Evolutionary conservation across 257 asterid genomes (phyloP).

Genomic region (Ajuga chamaepitys): DNA sequence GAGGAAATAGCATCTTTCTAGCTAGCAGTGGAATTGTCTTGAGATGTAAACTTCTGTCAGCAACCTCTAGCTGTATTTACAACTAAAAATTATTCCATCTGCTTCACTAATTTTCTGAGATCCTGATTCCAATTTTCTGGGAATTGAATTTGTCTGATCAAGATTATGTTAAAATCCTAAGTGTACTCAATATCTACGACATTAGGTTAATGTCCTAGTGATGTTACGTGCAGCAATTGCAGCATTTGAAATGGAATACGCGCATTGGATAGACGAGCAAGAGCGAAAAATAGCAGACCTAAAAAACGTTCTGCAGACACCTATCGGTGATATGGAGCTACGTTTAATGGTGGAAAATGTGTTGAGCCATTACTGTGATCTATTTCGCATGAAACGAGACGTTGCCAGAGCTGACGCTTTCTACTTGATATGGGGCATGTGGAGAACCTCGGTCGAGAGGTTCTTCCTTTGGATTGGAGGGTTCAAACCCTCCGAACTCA

Average conservation of each 20-base stretch:
- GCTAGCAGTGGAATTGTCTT: too few species aligned
- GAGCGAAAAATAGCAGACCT: slow-evolving; percentile 54
- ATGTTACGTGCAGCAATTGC: slow-evolving; percentile 40
- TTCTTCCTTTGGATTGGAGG: slow-evolving; percentile 97
- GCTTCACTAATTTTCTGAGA: too few species aligned
- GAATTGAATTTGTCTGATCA: too few species aligned
- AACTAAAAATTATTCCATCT: too few species aligned
- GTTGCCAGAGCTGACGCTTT: slow-evolving; percentile 81
- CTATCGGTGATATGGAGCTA: slow-evolving; percentile 49
- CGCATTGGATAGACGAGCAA: slow-evolving; percentile 72
- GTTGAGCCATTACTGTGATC: slow-evolving; percentile 58
- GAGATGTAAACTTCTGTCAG: too few species aligned
- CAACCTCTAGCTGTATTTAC: too few species aligned
- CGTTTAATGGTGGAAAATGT: slow-evolving; percentile 44
- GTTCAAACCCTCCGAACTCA: slow-evolving; percentile 83
- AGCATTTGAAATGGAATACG: slow-evolving; percentile 74
- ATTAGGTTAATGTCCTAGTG: background rate
- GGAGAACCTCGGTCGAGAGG: slow-evolving; percentile 82
- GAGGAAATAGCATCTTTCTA: too few species aligned
- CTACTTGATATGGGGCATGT: slow-evolving; percentile 73
- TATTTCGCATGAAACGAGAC: slow-evolving; percentile 67
- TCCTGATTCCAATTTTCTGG: background rate
- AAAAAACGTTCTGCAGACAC: slow-evolving; percentile 51
- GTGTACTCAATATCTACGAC: too few species aligned
- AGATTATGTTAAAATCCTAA: too few species aligned